A percentile compares a stretch with the other conserved stretches of the same genome.
Conservation (phyloP, 2,329 filamentous ascomycete genomes). For the Triangularia setosa region DNA sequence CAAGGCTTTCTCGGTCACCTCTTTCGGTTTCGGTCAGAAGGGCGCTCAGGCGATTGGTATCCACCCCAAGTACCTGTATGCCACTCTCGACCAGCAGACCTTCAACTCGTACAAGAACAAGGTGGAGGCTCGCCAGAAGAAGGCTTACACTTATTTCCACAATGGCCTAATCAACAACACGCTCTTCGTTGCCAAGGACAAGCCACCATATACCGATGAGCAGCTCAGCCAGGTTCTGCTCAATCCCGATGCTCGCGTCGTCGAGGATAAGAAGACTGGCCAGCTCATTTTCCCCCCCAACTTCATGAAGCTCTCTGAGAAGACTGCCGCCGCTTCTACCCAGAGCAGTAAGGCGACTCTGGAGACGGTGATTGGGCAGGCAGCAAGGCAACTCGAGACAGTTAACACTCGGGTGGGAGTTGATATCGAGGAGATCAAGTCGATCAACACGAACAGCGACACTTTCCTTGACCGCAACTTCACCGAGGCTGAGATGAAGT, state of each 20-base stretch:
- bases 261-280: conserved; percentile 79
- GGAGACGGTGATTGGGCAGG: conserved; percentile 70
- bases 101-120: conserved; percentile 81
- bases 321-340: conserved; percentile 41
- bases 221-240: conserved; percentile 86
- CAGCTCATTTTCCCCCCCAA: conserved; percentile 69
- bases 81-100: conserved; percentile 81
- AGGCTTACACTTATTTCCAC: conserved; percentile 97
- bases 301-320: conserved; percentile 61
- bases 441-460: conserved; percentile 89
- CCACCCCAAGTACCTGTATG: conserved; percentile 92
- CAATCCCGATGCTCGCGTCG: conserved; percentile 86
- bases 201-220: conserved; percentile 83
- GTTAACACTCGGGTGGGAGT: conserved; percentile 80
- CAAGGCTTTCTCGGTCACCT: conserved; percentile 98
- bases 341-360: conserved; percentile 59
- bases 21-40: conserved; percentile 99
- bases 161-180: conserved; percentile 97
- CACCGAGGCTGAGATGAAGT: conserved; percentile 75
- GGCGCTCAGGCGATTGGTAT: conserved; percentile 96
- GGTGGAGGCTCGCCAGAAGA: conserved; percentile 93
- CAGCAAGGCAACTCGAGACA: conserved; percentile 63
- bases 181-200: conserved; percentile 91
- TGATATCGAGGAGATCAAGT: conserved; percentile 83
- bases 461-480: conserved; percentile 96